A percentile compares a stretch with the other conserved stretches of the same genome.
Conservation (phyloP, 139 green algal genomes). For the Picochlorum costavermella region DNA sequence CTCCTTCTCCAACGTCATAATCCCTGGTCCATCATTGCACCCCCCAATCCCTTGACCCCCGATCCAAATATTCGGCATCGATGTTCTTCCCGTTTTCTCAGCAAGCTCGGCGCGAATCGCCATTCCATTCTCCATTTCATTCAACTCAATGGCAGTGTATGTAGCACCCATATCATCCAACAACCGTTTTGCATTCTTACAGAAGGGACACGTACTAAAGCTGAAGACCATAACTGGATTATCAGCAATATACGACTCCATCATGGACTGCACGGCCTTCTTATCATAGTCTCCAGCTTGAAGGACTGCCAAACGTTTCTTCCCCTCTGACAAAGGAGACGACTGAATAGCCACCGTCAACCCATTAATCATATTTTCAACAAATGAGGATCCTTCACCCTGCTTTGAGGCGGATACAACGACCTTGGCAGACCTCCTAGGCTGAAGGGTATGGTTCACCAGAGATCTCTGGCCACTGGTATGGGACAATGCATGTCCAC, state of each 20-base stretch:
- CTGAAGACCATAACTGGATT: constrained; percentile 29
- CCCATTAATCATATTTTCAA: constrained; percentile 19
- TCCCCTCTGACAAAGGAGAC: constrained; percentile 29
- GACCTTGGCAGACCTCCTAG: too few relatives aligned
- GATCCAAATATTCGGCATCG: constrained; percentile 58
- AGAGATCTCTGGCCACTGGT: too few relatives aligned
- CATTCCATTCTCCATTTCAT: constrained; percentile 39
- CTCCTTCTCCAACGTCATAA: constrained; percentile 46
- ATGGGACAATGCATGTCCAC: too few relatives aligned
- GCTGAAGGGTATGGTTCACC: too few relatives aligned
- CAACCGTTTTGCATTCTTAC: constrained; percentile 44
- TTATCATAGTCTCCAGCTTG: constrained; percentile 44
- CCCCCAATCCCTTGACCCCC: constrained; percentile 35
- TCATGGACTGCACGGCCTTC: constrained; percentile 15
- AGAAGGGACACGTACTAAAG: constrained; percentile 39
- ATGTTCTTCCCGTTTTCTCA: constrained; percentile 40
- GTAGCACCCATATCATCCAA: constrained; percentile 38
- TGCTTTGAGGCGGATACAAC: too few relatives aligned
- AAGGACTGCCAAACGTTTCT: constrained; percentile 22
- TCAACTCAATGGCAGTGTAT: constrained; percentile 45
- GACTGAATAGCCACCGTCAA: constrained; percentile 33
- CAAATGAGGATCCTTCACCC: too few relatives aligned
- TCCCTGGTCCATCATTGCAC: constrained; percentile 61
- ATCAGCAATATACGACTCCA: constrained; percentile 23
- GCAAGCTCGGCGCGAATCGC: constrained; percentile 34